A percentile compares a stretch with the other conserved stretches of the same genome.
Conservation (phyloP, 2,329 filamentous ascomycete genomes). For the Colletotrichum sansevieriae region DNA sequence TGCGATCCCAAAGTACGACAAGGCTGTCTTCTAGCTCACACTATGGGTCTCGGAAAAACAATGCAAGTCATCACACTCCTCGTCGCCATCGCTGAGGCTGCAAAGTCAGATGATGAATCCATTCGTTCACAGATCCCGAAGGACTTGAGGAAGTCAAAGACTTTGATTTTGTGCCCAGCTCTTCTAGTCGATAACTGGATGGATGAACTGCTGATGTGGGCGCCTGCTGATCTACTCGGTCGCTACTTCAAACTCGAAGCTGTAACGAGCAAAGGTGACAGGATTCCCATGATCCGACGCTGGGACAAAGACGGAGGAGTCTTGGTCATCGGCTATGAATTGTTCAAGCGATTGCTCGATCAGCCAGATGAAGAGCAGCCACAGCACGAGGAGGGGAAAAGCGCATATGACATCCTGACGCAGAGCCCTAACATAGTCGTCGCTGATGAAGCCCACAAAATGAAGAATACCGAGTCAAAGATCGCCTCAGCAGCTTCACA, state of each 20-base stretch:
- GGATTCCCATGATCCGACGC: constrained; percentile 59
- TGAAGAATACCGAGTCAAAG: constrained; percentile 75
- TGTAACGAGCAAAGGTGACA: constrained; percentile 49
- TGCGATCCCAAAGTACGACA: constrained; percentile 69
- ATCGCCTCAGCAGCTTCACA: constrained; percentile 66
- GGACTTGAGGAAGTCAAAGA: constrained; percentile 71
- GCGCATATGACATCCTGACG: constrained; percentile 61
- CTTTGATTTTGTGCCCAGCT: constrained; percentile 82
- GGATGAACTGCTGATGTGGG: constrained; percentile 82
- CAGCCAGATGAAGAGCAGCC: constrained; percentile 48
- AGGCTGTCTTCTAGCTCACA: constrained; percentile 87
- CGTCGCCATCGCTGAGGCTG: constrained; percentile 77
- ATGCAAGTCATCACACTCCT: constrained; percentile 92
- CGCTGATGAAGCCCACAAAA: constrained; percentile 85
- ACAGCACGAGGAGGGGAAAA: constrained; percentile 15
- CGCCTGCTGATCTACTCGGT: constrained; percentile 68
- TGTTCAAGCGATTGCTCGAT: constrained; percentile 66
- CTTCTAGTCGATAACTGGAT: constrained; percentile 85
- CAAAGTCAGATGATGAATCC: constrained; percentile 67
- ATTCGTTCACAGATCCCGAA: constrained; percentile 77
- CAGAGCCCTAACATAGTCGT: constrained; percentile 78
- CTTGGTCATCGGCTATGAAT: constrained; percentile 80
- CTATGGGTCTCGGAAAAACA: constrained; percentile 93
- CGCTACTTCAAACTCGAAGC: constrained; percentile 68
- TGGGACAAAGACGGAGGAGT: constrained; percentile 79